A percentile compares a stretch with the other conserved stretches of the same genome.
phyloP scores from a whole-genome alignment of 768 basidiomycete genomes.

The Lentinula boryana region DNA sequence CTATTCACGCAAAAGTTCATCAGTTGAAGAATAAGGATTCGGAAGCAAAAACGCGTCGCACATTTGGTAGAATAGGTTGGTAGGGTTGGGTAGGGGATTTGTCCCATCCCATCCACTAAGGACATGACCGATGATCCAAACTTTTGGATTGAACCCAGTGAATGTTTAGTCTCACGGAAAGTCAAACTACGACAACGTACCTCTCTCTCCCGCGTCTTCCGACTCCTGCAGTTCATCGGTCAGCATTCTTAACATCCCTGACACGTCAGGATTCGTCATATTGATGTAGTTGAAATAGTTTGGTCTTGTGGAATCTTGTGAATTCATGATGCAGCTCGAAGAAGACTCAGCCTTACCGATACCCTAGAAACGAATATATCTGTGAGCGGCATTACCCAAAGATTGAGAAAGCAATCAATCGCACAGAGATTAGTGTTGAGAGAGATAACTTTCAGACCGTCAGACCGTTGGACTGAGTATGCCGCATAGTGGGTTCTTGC shows the following conservation, averaged over 20 bases:
- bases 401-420: slow-evolving; percentile 17
- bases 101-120: slow-evolving; percentile 66
- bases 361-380: slow-evolving; percentile 18
- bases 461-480: slow-evolving; percentile 61
- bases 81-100: slow-evolving; percentile 58
- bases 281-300: slow-evolving; percentile 81
- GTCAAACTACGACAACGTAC: slow-evolving; percentile 26
- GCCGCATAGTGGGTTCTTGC: slow-evolving; percentile 68
- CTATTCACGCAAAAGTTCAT: slow-evolving; percentile 23
- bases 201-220: slow-evolving; percentile 70
- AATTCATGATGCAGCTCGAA: slow-evolving; percentile 5
- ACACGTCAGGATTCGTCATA: slow-evolving; percentile 59
- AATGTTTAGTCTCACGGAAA: not conserved
- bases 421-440: slow-evolving; percentile 74
- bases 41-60: slow-evolving; percentile 14
- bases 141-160: slow-evolving; percentile 15
- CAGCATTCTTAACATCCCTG: slow-evolving; percentile 72
- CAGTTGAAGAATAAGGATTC: not conserved
- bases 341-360: slow-evolving; percentile 15
- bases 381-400: not conserved
- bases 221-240: slow-evolving; percentile 76
- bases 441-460: slow-evolving; percentile 67
- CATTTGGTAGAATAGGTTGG: slow-evolving; percentile 58
- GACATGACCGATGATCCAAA: slow-evolving; percentile 54
- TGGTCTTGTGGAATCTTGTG: slow-evolving; percentile 25